Base-by-base conservation (phyloP, 768 basidiomycete genomes). In the Cystofilobasidium macerans region DNA sequence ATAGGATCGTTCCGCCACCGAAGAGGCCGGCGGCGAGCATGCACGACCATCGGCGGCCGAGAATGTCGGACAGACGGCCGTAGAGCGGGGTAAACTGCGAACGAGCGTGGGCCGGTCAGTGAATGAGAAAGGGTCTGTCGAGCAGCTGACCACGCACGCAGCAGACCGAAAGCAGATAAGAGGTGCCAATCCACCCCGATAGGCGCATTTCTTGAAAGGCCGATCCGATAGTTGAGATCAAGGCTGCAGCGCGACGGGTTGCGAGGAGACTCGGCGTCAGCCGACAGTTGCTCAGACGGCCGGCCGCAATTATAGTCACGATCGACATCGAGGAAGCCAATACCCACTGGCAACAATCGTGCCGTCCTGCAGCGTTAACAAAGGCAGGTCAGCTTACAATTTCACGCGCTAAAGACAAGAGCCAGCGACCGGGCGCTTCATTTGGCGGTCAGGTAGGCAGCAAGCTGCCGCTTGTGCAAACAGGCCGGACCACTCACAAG, bases 1-100 rank as follows among this genome's bases (percentile, higher is more conserved):
- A 97, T 20, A 85, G 79, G 47, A 89, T 79, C 1, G 91, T 97
- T 26, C 93, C 93, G 68, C 82, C 79, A 18, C 62, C 71, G 61
- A 97, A 95, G 68, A 95, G 79, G 69, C 82, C 79, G 65, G 93
- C 76, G 13, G 86, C 92, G 54, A 89, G 78, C 69, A 95, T 78
- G 85, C 92, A 89, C 22, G 93, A 87, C 48, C 86, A 85, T 76
- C 87, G 87, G 54, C 93, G 81, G 8, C 78, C 78, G 61, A 76
- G 73, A 64, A 78, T 76, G 51, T 77, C 76, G 57, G 71, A 71
- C 36, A 77, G 65, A 28, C 76, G 69, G 0, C 76, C 77, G 54
- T 77, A 78, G 20, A 76, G 71, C 66, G 89, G 91, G 26, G 90
- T 90, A 75, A 92, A 91, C 45, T 47, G 77, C 91, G 42, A 42